phyloP scores from a whole-genome alignment of 1,139 yeast species.

The Lodderomyces pseudojiufengensis region DNA sequence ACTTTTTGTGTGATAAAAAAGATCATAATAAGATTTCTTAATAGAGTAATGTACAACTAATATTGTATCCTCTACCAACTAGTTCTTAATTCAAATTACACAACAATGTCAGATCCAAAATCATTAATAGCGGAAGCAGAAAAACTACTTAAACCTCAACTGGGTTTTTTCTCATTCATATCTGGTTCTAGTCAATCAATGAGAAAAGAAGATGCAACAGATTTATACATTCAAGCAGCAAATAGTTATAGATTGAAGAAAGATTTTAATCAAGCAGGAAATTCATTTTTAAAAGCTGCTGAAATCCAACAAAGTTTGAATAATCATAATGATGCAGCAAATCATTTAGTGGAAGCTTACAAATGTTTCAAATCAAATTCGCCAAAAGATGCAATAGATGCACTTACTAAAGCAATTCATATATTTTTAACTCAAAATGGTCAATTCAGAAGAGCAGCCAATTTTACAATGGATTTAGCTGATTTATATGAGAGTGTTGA shows the following conservation, averaged over 20 bases:
- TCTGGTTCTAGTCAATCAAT: constrained; percentile 66
- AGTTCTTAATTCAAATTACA: too few relatives aligned
- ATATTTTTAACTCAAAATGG: constrained; percentile 81
- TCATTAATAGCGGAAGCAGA: constrained; percentile 43
- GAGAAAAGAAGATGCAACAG: constrained; percentile 88
- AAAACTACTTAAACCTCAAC: constrained; percentile 53
- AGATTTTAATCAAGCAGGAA: constrained; percentile 71
- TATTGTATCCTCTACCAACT: too few relatives aligned
- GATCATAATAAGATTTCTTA: too few relatives aligned
- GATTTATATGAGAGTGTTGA: constrained; percentile 73
- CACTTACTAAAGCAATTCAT: constrained; percentile 72
- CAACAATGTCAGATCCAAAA: constrained; percentile 35
- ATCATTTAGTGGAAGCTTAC: constrained; percentile 85
- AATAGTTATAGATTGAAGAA: constrained; percentile 76
- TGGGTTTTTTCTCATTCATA: constrained; percentile 69
- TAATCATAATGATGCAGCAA: constrained; percentile 88
- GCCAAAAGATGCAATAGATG: constrained; percentile 76
- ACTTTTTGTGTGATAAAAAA: too few relatives aligned
- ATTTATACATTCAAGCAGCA: constrained; percentile 85
- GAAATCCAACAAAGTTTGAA: constrained; percentile 70
- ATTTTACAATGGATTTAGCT: constrained; percentile 87
- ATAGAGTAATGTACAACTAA: too few relatives aligned
- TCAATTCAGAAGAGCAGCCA: constrained; percentile 94
- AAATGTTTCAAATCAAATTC: constrained; percentile 74
- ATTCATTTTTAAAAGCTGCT: constrained; percentile 83